Evolutionary conservation across 2,329 filamentous ascomycete genomes (phyloP).

Genomic region (Blumeria hordei): DNA sequence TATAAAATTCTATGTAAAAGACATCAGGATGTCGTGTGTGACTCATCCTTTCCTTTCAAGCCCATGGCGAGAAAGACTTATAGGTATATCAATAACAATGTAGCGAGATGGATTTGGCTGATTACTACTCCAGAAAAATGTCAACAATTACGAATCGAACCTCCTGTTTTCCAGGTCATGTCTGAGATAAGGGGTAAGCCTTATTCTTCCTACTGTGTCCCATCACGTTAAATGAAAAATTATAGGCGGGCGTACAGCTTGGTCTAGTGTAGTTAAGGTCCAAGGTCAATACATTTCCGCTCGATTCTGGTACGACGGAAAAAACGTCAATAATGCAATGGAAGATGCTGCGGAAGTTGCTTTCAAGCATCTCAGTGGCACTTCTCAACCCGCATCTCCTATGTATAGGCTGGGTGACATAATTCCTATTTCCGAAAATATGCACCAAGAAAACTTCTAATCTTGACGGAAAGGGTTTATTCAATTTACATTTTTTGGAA

Average conservation of each 20-base stretch:
- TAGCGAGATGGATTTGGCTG: constrained; percentile 3
- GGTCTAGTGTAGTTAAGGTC: constrained; percentile 63
- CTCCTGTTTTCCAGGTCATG: constrained; percentile 42
- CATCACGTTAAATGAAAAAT: constrained; percentile 8
- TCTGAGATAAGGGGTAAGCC: constrained; percentile 48
- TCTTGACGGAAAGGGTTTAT: not conserved
- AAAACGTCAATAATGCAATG: constrained; percentile 65
- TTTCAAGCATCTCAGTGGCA: constrained; percentile 25
- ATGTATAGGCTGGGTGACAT: not conserved
- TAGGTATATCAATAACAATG: constrained; percentile 13
- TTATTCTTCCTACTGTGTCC: constrained; percentile 4
- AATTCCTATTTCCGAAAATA: not conserved
- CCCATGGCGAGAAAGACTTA: constrained; percentile 18
- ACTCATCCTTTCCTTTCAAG: constrained; percentile 9
- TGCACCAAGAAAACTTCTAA: not conserved
- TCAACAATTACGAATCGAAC: constrained; percentile 24
- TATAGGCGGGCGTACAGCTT: constrained; percentile 67
- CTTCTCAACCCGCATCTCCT: not conserved
- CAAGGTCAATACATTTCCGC: constrained; percentile 40
- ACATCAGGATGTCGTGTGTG: constrained; percentile 12
- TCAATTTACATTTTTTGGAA: not conserved
- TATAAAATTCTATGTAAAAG: too few species aligned
- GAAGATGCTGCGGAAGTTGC: constrained; percentile 83
- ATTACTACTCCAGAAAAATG: constrained; percentile 27
- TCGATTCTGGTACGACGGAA: constrained; percentile 77